Evolutionary conservation across 768 basidiomycete species (phyloP), one percentile per base, ranked within the genome.

Genomic region (Collybia mongolica): DNA sequence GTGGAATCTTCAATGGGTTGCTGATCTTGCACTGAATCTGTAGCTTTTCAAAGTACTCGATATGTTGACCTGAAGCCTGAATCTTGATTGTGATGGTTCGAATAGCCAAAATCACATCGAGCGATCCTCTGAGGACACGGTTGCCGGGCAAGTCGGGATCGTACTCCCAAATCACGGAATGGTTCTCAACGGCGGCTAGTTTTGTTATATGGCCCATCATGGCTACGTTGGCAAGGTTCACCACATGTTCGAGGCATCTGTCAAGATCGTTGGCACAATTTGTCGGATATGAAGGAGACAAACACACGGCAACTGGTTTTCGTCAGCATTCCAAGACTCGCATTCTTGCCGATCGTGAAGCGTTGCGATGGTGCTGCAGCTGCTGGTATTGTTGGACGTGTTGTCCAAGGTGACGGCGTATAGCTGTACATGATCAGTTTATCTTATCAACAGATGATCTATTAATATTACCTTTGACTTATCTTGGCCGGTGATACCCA

Each of bases 81-180:
- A 64, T 60, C 63, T 63, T 69, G 56, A 68, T 60, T 0, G 64
- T 55, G 2, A 68, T 49, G 0, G 62, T 70, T 2, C 57, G 46
- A 0, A 70, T 59, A 0, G 60, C 54, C 0, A 68, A 59, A 39
- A 71, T 62, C 1, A 65, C 60, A 45, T 70, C 62, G 1, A 69
- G 51, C 0, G 53, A 62, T 5, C 60, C 55, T 48, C 52, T 1
- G n/a, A n/a, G n/a, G n/a, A n/a, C n/a, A n/a, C n/a, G n/a, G n/a
- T n/a, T n/a, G n/a, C n/a, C n/a, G n/a, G 19, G 12, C 2, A 56
- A 41, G 0, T 14, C 20, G 1, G 68, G 68, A 28, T 70, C 60
- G 43, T 62, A 69, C 23, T 70, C 68, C 69, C 65, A 72, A 12
- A 72, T 70, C 0, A 65, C 65, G 0, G 44, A 55, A 8, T 54